phyloP scores from a whole-genome alignment of 2,329 filamentous ascomycete genomes.

The Xylaria digitata region DNA sequence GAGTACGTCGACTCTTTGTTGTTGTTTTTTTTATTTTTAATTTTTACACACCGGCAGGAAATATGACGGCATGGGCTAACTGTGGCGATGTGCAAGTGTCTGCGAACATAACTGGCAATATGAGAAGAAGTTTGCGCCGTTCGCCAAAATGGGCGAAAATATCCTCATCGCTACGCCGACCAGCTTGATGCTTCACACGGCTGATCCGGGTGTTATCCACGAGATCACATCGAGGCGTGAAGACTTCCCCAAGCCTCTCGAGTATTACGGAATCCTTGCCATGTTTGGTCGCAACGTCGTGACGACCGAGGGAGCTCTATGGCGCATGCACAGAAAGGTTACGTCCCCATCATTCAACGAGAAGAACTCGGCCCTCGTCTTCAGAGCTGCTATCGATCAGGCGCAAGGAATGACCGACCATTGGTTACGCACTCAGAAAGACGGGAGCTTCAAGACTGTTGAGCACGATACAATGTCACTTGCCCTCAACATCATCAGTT shows the following conservation, averaged over 20 bases:
- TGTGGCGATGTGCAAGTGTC: slow-evolving; percentile 34
- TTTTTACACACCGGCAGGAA: neutral
- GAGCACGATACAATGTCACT: slow-evolving; percentile 74
- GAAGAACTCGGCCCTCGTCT: slow-evolving; percentile 76
- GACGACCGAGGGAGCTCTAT: slow-evolving; percentile 73
- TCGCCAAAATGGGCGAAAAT: slow-evolving; percentile 69
- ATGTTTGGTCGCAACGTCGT: slow-evolving; percentile 79
- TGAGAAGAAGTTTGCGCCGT: slow-evolving; percentile 64
- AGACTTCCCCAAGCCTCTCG: slow-evolving; percentile 77
- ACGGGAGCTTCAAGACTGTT: slow-evolving; percentile 64
- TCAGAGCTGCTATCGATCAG: slow-evolving; percentile 71
- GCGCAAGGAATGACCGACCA: slow-evolving; percentile 69
- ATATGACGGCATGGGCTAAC: slow-evolving; percentile 19
- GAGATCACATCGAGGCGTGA: slow-evolving; percentile 74
- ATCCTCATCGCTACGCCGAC: slow-evolving; percentile 72
- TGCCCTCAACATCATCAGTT: slow-evolving; percentile 68
- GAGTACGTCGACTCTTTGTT: slow-evolving; percentile 63
- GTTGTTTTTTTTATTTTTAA: too few relatives aligned
- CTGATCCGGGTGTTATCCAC: slow-evolving; percentile 72
- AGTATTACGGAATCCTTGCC: slow-evolving; percentile 68
- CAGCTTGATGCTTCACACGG: slow-evolving; percentile 64
- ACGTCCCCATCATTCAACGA: slow-evolving; percentile 80
- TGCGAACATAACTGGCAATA: slow-evolving; percentile 70
- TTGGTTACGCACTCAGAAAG: slow-evolving; percentile 61
- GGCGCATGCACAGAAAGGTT: slow-evolving; percentile 79